Base-by-base conservation (phyloP, 169 alveolate genomes). In the Sarcocystis neurona region DNA sequence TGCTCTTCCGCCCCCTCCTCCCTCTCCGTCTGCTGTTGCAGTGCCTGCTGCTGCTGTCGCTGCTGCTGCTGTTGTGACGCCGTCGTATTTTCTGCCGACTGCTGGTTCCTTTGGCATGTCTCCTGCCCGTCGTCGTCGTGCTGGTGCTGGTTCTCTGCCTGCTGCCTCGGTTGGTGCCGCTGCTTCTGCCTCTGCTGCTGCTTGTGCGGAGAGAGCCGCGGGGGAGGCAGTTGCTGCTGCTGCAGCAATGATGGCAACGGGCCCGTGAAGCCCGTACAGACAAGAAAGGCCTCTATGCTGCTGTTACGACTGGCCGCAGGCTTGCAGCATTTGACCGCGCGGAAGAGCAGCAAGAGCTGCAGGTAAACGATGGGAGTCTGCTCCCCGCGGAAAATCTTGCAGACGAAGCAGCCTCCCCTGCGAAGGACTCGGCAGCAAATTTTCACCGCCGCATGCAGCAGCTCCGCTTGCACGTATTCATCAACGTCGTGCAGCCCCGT, bases 361-460 rank as follows among this genome's bases (percentile, higher is more conserved):
- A 77, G 74, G 89, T 92, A 90, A 18, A 96, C 88, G 47, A 97
- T 94, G 46, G 97, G 93, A 32, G 96, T 95, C 68, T 97, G 97
- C 90, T 97, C 98, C 46, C 98, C 99, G 82, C 98, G 94, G 94
- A 98, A 98, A 46, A 98, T 96, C 94, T 98, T 98, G 85, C 99
- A 98, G 20, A 98, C 98, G 94, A 98, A 97, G 58, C 95, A 94
- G 18, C 99, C 99, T 47, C 99, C 98, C 27, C 97, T 93, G 90
- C 93, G 94, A 70, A 98, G 94, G 50, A 97, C 91, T 48, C 96
- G 92, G 85, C 96, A 89, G 77, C 97, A 95, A 70, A 98, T 97
- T 50, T 96, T 96, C 68, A 98, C 90, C 39, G 99, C 98, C 53
- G 99, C 98, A 30, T 97, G 93, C 58, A 98, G 97, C 63, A 98